Evolutionary conservation across 208 protist genomes (phyloP).

Genomic region (Vickermania ingenoplastis): DNA sequence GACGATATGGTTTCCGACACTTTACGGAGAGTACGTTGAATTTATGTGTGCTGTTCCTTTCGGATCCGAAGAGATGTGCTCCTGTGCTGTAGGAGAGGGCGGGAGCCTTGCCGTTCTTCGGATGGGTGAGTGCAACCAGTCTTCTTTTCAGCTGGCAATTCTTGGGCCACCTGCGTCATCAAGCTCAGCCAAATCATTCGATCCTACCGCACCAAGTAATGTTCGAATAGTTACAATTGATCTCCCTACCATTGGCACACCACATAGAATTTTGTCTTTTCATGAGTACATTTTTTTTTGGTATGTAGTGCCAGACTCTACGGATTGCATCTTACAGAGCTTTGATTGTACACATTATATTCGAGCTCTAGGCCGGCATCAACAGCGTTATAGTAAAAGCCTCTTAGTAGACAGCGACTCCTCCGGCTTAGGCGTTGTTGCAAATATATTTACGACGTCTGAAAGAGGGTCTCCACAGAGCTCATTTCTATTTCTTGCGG

Average conservation of each 20-base stretch:
- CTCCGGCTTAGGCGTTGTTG: neutral
- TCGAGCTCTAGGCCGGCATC: neutral
- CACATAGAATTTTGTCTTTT: neutral
- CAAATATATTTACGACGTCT: neutral
- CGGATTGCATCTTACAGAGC: neutral
- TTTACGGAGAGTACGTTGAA: neutral
- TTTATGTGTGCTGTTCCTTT: neutral
- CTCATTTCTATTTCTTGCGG: neutral
- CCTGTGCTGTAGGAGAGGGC: neutral
- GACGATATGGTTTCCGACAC: neutral
- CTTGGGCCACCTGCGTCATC: neutral
- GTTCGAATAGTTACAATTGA: neutral
- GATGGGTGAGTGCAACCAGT: neutral
- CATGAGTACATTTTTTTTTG: neutral
- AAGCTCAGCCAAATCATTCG: neutral
- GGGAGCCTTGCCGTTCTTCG: neutral
- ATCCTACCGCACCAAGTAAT: neutral
- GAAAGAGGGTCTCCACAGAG: too few relatives aligned
- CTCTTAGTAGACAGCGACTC: neutral
- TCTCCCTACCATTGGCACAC: neutral
- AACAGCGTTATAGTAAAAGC: neutral
- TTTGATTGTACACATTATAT: slow-evolving; percentile 1
- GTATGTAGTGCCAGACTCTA: neutral
- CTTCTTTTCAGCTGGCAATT: neutral
- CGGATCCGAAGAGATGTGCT: neutral